Evolutionary conservation across 2,329 filamentous ascomycete genomes (phyloP), one percentile per base, ranked within the genome.

Genomic region (Sporothrix pallida): DNA sequence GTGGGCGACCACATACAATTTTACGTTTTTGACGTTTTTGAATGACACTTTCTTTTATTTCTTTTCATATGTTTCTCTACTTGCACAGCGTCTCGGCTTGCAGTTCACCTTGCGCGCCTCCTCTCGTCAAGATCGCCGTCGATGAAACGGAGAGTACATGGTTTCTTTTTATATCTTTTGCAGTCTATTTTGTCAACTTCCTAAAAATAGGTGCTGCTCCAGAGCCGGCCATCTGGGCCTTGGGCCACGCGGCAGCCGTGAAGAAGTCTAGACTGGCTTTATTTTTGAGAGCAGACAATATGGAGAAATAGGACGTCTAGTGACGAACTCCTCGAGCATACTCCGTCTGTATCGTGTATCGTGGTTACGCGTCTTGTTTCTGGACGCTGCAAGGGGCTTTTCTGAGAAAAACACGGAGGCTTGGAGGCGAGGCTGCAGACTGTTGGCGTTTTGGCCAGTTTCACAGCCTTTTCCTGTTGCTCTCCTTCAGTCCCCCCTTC

Each of bases 341-440:
- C 4, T 37, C 31, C 26, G 26, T 60, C 13, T 60, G 56, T 37
- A 17, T 37, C 26, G 56, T 60, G 56, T 37, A 17, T 37, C 26
- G 56, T 37, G 56, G 56, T 60, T 60, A 37, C 56, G 56, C 26
- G 56, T 60, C 26, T 8, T 8, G 56, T 60, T 60, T 60, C 56
- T 37, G 26, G 56, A 7, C 3, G 13, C 26, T 60, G 56, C 56
- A 60, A 58, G 56, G 56, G 56, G 56, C 31, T 26, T 26, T 26
- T n/a, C 50, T n/a, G 4, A 20, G 20, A 31, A 10, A 58, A 58
- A 5, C 12, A 13, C 10, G 46, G 46, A 12, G 46, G 15, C 46
- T 48, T 48, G 56, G 31, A 37, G 31, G 23, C 56, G 31, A 58
- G 56, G 56, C 56, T 58, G 56, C n/a, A 31, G 23, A 13, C 23